Evolutionary conservation across 495 filamentous ascomycete genomes (phyloP).

Genomic region (Xylaria nigripes): DNA sequence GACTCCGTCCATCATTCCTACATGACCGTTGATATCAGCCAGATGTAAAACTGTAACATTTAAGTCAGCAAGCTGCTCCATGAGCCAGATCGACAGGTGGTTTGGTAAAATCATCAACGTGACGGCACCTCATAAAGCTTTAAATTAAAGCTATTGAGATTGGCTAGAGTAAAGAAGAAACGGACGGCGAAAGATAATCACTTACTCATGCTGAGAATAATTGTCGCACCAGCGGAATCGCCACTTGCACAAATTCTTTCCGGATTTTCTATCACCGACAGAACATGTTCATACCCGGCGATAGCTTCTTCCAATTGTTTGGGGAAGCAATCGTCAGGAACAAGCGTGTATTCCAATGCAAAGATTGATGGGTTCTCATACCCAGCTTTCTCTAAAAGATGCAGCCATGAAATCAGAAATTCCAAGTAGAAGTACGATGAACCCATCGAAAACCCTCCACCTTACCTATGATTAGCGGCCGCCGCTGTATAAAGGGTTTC

Average conservation of each 20-base stretch:
- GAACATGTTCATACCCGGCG: constrained; percentile 56
- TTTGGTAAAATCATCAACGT: no score
- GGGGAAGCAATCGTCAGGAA: constrained; percentile 64
- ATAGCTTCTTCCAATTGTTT: constrained; percentile 58
- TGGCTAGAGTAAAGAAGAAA: neutral
- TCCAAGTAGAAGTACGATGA: constrained; percentile 74
- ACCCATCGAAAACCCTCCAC: constrained; percentile 72
- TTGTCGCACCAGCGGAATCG: constrained; percentile 65
- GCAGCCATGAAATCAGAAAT: constrained; percentile 60
- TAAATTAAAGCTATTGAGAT: no score
- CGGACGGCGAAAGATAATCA: neutral
- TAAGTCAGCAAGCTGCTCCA: neutral
- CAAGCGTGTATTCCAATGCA: constrained; percentile 67
- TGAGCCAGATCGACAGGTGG: no score
- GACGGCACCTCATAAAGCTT: no score
- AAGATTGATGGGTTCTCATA: constrained; percentile 70
- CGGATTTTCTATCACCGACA: constrained; percentile 45
- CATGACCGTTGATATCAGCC: constrained; percentile 20
- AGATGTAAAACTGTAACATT: constrained; percentile 44
- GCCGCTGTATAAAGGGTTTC: neutral
- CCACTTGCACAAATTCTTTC: constrained; percentile 56
- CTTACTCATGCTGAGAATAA: constrained; percentile 50
- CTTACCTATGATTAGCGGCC: constrained; percentile 26
- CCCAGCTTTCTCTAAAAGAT: constrained; percentile 47
- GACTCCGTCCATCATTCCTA: constrained; percentile 24